These are phyloP conservation scores for Gleditsia sinensis DNA, from an alignment of 306 rosid species.

Conservation along the genomic window DNA sequence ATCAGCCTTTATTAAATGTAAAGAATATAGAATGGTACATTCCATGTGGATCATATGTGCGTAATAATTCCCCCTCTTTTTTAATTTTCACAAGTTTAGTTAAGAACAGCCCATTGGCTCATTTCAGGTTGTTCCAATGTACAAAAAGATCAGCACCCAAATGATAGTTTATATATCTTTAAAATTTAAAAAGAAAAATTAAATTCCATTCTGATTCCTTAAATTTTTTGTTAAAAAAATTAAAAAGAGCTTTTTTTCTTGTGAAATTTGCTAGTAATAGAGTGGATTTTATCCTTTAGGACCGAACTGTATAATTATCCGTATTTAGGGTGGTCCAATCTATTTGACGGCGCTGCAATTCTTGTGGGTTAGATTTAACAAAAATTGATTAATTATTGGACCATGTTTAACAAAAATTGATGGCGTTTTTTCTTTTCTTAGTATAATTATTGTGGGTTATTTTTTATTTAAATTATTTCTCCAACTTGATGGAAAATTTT, in stretches of 20 bases:
- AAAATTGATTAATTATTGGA: no score
- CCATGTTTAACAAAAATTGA: no score
- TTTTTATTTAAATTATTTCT: no score
- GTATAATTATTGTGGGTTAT: no score
- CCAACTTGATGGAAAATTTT: no score
- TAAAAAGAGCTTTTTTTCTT: no score
- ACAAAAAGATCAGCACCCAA: neutral
- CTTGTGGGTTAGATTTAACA: neutral
- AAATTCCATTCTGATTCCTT: neutral
- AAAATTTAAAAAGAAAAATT: no score
- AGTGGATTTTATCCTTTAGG: no score
- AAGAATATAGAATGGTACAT: neutral
- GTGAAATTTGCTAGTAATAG: no score
- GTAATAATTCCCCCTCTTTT: neutral
- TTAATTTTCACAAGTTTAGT: constrained; percentile 24
- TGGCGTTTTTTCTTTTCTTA: no score
- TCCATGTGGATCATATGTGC: neutral
- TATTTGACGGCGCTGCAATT: neutral
- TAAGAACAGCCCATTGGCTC: neutral
- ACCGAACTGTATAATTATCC: no score
- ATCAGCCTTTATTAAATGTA: neutral
- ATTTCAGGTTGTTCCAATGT: neutral
- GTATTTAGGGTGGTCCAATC: neutral
- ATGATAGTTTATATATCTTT: neutral
- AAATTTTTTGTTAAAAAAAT: no score